Evolutionary conservation across 2,329 filamentous ascomycete genomes (phyloP).

Genomic region (Aureobasidium zeae): DNA sequence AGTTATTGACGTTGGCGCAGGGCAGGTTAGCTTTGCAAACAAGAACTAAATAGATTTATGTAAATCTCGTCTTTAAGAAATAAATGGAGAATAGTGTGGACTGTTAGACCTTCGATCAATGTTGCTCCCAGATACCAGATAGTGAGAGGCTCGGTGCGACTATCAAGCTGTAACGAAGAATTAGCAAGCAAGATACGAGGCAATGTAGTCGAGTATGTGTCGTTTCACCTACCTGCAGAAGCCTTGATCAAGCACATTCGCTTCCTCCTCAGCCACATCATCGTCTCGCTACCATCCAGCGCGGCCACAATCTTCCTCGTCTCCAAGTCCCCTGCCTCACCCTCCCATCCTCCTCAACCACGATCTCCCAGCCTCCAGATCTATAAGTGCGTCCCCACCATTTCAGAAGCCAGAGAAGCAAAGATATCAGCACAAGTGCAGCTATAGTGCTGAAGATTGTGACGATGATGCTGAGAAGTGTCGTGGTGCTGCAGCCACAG

Average conservation of each 20-base stretch:
- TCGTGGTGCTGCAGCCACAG: constrained; percentile 39
- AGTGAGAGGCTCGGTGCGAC: not conserved
- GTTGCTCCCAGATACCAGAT: too few species aligned
- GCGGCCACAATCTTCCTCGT: not conserved
- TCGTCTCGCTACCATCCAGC: constrained; percentile 6
- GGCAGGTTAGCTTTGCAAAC: too few species aligned
- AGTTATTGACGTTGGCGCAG: too few species aligned
- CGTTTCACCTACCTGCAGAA: not conserved
- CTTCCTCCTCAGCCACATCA: not conserved
- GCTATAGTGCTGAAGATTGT: constrained; percentile 36
- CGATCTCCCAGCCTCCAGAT: constrained; percentile 11
- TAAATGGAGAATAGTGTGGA: not conserved
- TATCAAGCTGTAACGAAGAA: too few species aligned
- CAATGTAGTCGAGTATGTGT: too few species aligned
- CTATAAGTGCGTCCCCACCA: not conserved
- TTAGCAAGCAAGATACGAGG: too few species aligned
- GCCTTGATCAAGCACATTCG: not conserved
- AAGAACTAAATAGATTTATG: too few species aligned
- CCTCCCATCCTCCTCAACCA: constrained; percentile 10
- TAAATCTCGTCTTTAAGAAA: too few species aligned
- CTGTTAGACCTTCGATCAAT: not conserved
- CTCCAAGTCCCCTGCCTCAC: constrained; percentile 6
- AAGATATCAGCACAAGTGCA: constrained; percentile 23
- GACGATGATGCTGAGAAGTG: constrained; percentile 35
- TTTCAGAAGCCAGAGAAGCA: constrained; percentile 27